These are phyloP conservation scores for Russula virescens DNA, from an alignment of 768 basidiomycete species.

Conservation along the genomic window DNA sequence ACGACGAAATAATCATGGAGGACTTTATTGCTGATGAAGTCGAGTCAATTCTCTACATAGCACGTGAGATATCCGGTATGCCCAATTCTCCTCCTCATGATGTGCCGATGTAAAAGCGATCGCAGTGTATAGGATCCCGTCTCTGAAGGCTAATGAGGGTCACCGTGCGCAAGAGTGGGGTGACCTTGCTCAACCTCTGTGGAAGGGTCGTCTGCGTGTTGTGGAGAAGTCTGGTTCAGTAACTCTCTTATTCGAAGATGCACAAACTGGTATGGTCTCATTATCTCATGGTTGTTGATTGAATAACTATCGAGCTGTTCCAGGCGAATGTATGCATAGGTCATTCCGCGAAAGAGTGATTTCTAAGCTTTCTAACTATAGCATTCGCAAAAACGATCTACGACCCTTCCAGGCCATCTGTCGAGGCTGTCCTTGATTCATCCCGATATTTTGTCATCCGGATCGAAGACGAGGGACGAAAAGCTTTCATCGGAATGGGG, in stretches of 20 bases:
- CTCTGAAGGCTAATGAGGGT: constrained; percentile 79
- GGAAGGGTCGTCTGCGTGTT: constrained; percentile 89
- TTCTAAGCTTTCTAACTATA: constrained; percentile 28
- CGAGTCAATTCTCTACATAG: constrained; percentile 84
- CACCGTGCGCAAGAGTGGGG: constrained; percentile 94
- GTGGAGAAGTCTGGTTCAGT: constrained; percentile 69
- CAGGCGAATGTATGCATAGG: constrained; percentile 62
- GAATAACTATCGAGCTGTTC: background rate
- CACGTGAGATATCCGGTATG: constrained; percentile 83
- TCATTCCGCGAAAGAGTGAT: constrained; percentile 3
- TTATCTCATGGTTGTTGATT: background rate
- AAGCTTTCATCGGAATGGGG: constrained; percentile 92
- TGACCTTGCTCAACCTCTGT: constrained; percentile 72
- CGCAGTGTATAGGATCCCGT: constrained; percentile 86
- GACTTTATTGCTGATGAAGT: constrained; percentile 63
- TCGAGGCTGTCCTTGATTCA: constrained; percentile 95
- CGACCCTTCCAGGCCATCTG: constrained; percentile 67
- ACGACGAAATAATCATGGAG: constrained; percentile 40
- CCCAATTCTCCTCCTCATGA: constrained; percentile 16
- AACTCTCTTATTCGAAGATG: constrained; percentile 74
- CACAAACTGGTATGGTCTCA: constrained; percentile 55
- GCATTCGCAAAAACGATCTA: constrained; percentile 89
- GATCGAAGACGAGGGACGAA: constrained; percentile 81
- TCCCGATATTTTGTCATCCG: constrained; percentile 92
- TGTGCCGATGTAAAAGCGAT: constrained; percentile 22